Conservation (phyloP, 805 yeast species). For the Yarrowia porcina region DNA sequence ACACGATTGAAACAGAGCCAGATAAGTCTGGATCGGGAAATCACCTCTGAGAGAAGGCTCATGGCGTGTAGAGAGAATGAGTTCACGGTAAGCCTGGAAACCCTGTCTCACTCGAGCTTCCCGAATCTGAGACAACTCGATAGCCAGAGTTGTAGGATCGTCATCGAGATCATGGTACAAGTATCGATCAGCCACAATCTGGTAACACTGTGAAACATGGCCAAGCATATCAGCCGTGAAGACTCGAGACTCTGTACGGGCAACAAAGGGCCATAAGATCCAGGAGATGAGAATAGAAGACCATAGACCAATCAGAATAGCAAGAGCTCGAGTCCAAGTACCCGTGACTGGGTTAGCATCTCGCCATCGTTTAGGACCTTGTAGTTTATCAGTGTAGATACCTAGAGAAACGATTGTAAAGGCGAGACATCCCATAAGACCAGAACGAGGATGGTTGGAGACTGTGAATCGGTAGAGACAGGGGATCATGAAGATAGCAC, state of each 20-base stretch:
- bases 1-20: conserved; percentile 41
- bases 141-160: conserved; percentile 46
- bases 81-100: conserved; percentile 41
- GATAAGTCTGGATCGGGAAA: conserved; percentile 40
- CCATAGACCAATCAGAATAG: conserved; percentile 43
- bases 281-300: conserved; percentile 44
- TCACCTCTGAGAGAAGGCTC: conserved; percentile 42
- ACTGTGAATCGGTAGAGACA: conserved; percentile 40
- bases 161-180: conserved; percentile 48
- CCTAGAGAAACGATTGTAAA: conserved; percentile 44
- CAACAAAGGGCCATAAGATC: conserved; percentile 50
- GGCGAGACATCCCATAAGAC: conserved; percentile 42
- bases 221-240: conserved; percentile 43
- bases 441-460: conserved; percentile 45
- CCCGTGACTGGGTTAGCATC: conserved; percentile 18
- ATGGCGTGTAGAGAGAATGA: conserved; percentile 40
- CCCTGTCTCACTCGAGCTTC: conserved; percentile 50
- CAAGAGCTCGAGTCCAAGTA: conserved; percentile 44
- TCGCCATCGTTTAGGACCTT: neutral
- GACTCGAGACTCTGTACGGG: conserved; percentile 43
- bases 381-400: conserved; percentile 28
- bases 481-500: conserved; percentile 40
- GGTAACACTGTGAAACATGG: conserved; percentile 48
- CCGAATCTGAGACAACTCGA: conserved; percentile 46
- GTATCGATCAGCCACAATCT: conserved; percentile 48